Evolutionary conservation across 1,284 basidiomycete genomes (phyloP).

Genomic region (Microbotryum intermedium): DNA sequence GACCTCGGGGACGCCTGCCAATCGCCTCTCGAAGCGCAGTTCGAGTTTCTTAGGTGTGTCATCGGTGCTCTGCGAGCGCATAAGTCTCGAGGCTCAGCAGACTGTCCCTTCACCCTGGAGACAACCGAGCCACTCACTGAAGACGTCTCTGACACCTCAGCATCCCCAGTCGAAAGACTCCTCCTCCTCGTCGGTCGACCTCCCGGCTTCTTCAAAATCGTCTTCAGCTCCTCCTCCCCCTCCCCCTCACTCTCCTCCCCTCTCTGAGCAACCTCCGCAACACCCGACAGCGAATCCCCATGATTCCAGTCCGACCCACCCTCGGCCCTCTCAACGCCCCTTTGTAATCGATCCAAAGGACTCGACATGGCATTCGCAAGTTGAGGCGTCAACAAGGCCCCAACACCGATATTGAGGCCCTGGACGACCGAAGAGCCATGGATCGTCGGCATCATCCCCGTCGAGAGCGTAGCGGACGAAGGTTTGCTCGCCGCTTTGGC

Average conservation of each 20-base stretch:
- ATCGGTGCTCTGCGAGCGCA: conserved; percentile 5
- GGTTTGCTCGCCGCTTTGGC: conserved; percentile 18
- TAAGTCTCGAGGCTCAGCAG: not conserved
- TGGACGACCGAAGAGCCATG: conserved; percentile 2
- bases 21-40: conserved; percentile 14
- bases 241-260: not conserved
- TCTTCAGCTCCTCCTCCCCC: not conserved
- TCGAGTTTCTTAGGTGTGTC: conserved; percentile 19
- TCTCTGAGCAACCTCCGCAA: conserved; percentile 1
- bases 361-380: conserved; percentile 23
- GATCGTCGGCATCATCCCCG: conserved; percentile 22
- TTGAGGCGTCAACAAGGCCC: conserved; percentile 13
- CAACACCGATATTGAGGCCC: conserved; percentile 9
- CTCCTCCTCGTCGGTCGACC: conserved; percentile 1
- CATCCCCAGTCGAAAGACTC: conserved; percentile 23
- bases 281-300: conserved; percentile 17
- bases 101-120: not conserved
- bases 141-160: conserved; percentile 8
- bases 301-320: conserved; percentile 5
- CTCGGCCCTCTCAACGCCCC: conserved; percentile 6
- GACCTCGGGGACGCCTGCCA: conserved; percentile 4
- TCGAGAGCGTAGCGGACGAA: conserved; percentile 22
- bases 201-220: not conserved
- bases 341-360: conserved; percentile 21
- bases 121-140: not conserved